Conservation (phyloP, 805 yeast genomes). For the Dipodascopsis tothii region DNA sequence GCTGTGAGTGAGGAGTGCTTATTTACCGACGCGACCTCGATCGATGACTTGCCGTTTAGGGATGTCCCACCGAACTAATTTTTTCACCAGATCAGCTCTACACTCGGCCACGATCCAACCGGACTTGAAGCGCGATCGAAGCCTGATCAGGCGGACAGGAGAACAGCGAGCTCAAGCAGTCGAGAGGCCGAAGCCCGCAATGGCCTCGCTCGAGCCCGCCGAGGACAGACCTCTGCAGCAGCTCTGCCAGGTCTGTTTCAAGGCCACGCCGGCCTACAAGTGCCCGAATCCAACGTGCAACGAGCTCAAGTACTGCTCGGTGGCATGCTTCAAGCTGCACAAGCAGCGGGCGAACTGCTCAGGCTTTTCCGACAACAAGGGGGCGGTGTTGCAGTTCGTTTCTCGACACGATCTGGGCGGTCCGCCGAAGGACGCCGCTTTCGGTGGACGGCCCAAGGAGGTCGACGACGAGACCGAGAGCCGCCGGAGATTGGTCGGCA, state of each 20-base stretch:
- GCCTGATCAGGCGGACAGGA: too few species aligned
- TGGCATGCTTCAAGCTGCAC: conserved; percentile 16
- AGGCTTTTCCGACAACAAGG: conserved; percentile 17
- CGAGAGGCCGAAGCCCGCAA: too few species aligned
- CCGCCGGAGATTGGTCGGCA: conserved; percentile 8
- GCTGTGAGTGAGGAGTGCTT: too few species aligned
- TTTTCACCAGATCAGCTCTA: too few species aligned
- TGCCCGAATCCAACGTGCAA: conserved; percentile 14
- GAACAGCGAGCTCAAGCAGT: too few species aligned
- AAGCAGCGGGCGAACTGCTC: conserved; percentile 11
- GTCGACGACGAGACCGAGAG: conserved; percentile 4
- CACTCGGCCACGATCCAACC: too few species aligned
- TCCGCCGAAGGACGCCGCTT: background rate
- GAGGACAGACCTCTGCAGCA: conserved; percentile 3
- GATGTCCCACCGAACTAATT: too few species aligned
- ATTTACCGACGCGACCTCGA: too few species aligned
- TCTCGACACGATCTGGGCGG: conserved; percentile 15
- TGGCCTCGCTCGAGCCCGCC: too few species aligned
- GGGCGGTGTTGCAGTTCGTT: conserved; percentile 14
- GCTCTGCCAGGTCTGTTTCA: conserved; percentile 12
- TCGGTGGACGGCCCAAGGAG: background rate
- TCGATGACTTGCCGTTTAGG: too few species aligned
- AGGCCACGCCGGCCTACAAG: conserved; percentile 12
- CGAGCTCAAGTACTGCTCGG: conserved; percentile 13
- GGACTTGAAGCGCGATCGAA: too few species aligned